These are phyloP conservation scores for Botrytis elliptica DNA, from an alignment of 2,329 filamentous ascomycete species.

Conservation along the genomic window DNA sequence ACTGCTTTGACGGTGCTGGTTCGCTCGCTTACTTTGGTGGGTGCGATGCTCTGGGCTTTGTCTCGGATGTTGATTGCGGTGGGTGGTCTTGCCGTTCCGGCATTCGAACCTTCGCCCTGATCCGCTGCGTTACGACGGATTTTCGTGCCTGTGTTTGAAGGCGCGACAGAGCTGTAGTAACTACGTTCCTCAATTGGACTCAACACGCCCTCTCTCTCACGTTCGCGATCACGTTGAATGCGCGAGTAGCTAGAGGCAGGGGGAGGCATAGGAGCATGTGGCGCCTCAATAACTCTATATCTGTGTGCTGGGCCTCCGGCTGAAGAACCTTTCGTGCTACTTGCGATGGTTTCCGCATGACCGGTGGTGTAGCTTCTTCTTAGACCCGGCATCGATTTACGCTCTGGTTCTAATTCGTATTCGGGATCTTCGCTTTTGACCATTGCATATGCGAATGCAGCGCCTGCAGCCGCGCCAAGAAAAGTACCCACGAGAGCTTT, in stretches of 20 bases:
- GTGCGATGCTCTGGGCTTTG: constrained; percentile 9
- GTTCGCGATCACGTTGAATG: constrained; percentile 10
- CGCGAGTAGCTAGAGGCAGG: constrained; percentile 14
- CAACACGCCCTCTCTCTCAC: constrained; percentile 8
- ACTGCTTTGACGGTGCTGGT: constrained; percentile 10
- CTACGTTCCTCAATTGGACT: constrained; percentile 10
- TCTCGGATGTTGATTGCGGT: constrained; percentile 8
- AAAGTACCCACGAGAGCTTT: constrained; percentile 72
- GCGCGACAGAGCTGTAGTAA: constrained; percentile 7
- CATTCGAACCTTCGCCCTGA: constrained; percentile 5
- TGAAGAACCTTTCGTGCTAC: background rate
- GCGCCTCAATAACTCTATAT: constrained; percentile 18
- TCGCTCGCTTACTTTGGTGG: background rate
- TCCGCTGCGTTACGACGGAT: background rate
- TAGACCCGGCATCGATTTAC: background rate
- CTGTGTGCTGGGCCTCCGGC: background rate
- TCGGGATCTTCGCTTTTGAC: constrained; percentile 53
- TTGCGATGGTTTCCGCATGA: constrained; percentile 16
- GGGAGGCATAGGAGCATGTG: constrained; percentile 11
- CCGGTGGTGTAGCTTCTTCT: constrained; percentile 16
- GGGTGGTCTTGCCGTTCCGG: constrained; percentile 14
- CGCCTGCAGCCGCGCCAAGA: constrained; percentile 75
- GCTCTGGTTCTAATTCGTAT: constrained; percentile 13
- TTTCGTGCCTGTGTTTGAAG: constrained; percentile 1
- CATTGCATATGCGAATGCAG: constrained; percentile 74